Percentiles rank a stretch among this genome's conserved stretches.
Evolutionary conservation across 2,329 filamentous ascomycete genomes (phyloP).

Genomic region (Aspergillus pseudoterreus): DNA sequence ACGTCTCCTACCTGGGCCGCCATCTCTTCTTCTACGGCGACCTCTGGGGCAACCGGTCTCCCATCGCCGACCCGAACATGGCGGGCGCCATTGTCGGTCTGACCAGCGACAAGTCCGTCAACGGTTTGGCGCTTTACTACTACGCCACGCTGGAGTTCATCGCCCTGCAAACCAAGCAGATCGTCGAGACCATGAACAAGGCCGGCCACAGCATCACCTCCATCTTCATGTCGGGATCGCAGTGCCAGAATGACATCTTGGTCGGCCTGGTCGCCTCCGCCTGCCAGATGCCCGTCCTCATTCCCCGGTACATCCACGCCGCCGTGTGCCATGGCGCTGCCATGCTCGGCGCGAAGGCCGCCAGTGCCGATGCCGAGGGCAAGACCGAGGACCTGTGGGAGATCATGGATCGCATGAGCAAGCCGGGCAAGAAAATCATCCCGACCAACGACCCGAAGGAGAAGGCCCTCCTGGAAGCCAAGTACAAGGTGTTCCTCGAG

Average conservation of each 20-base stretch:
- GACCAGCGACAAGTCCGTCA: constrained; percentile 78
- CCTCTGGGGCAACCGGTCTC: constrained; percentile 92
- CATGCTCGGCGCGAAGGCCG: constrained; percentile 97
- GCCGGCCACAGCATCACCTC: constrained; percentile 81
- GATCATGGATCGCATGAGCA: constrained; percentile 98
- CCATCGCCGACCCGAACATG: constrained; percentile 90
- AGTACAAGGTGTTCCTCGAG: constrained; percentile 95
- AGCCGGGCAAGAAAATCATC: constrained; percentile 78
- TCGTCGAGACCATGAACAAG: constrained; percentile 89
- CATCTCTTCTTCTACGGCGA: constrained; percentile 99
- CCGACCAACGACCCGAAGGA: constrained; percentile 69
- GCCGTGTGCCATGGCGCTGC: constrained; percentile 97
- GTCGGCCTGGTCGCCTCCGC: constrained; percentile 89
- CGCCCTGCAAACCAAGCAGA: constrained; percentile 92
- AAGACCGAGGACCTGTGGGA: constrained; percentile 86
- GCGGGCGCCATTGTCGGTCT: constrained; percentile 83
- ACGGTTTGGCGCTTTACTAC: constrained; percentile 86
- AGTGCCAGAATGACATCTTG: constrained; percentile 91
- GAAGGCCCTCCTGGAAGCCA: constrained; percentile 76
- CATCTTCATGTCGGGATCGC: constrained; percentile 98
- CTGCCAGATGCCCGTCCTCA: constrained; percentile 87
- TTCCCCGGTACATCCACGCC: constrained; percentile 89
- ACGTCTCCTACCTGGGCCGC: constrained; percentile 78
- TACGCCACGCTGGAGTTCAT: constrained; percentile 98
- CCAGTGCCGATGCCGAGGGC: constrained; percentile 71